phyloP scores from a whole-genome alignment of 257 asterid genomes.

The Plectranthus barbatus region DNA sequence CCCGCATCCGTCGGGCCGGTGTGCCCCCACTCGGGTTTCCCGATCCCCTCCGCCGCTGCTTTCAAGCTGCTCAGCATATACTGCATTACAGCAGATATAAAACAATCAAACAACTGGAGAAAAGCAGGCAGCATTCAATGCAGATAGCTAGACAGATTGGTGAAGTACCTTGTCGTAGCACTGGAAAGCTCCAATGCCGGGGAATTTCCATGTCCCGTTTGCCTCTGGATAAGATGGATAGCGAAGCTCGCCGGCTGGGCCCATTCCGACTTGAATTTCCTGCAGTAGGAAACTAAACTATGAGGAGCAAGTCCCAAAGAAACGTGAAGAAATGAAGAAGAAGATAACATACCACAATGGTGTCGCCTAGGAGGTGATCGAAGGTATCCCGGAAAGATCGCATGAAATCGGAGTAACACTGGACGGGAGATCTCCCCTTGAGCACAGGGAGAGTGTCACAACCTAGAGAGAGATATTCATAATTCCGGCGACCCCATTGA shows the following conservation, averaged over 20 bases:
- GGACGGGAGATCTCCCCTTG: conserved; percentile 84
- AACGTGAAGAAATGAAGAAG: no score
- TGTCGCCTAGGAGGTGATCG: conserved; percentile 62
- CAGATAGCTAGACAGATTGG: not conserved
- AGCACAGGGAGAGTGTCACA: conserved; percentile 81
- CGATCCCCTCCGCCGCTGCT: conserved; percentile 73
- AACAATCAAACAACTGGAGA: not conserved
- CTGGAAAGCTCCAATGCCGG: conserved; percentile 95
- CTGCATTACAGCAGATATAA: conserved; percentile 26
- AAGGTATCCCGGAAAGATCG: conserved; percentile 69
- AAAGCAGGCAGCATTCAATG: not conserved
- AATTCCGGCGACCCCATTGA: conserved; percentile 92
- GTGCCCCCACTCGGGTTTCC: conserved; percentile 89
- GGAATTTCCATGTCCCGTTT: conserved; percentile 76
- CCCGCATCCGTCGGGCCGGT: conserved; percentile 94
- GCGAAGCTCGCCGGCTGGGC: conserved; percentile 97
- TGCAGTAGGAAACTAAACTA: not conserved
- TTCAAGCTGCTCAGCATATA: conserved; percentile 84
- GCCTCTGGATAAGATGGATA: conserved; percentile 90
- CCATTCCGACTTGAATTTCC: conserved; percentile 99
- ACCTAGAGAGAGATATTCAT: conserved; percentile 86
- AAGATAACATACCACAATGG: conserved; percentile 75
- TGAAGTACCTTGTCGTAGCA: conserved; percentile 78
- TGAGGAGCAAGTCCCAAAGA: no score
- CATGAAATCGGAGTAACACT: conserved; percentile 91